Conservation (phyloP, 2,329 filamentous ascomycete species). For the Zymoseptoria tritici region DNA sequence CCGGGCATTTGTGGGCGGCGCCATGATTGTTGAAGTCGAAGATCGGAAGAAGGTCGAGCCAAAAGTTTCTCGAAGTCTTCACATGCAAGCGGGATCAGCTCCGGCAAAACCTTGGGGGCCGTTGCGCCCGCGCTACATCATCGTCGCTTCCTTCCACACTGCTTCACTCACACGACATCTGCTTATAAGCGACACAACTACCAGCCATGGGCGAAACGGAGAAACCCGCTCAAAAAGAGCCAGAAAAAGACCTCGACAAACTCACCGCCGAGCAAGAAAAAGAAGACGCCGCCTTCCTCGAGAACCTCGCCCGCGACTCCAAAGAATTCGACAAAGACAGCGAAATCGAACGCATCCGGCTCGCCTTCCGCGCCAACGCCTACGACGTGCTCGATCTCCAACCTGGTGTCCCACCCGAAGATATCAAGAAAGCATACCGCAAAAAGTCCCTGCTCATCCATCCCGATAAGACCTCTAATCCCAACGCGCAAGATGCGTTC, state of each 20-base stretch:
- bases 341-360: conserved; percentile 89
- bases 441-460: conserved; percentile 98
- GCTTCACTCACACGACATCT: not conserved
- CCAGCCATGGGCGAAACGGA: not conserved
- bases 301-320: conserved; percentile 72
- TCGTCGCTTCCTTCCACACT: not conserved
- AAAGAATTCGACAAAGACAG: conserved; percentile 95
- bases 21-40: conserved; percentile 10
- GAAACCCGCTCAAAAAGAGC: conserved; percentile 5
- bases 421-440: conserved; percentile 91
- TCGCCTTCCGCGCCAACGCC: conserved; percentile 74
- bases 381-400: conserved; percentile 95
- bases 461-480: conserved; percentile 93
- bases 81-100: conserved; percentile 7
- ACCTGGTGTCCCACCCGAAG: conserved; percentile 87
- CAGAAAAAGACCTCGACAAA: conserved; percentile 24
- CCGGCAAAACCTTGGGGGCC: conserved; percentile 3
- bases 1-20: conserved; percentile 34
- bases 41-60: not conserved
- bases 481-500: conserved; percentile 85
- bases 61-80: not conserved
- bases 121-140: not conserved
- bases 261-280: conserved; percentile 26
- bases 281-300: conserved; percentile 64
- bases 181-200: not conserved